Base-by-base conservation (phyloP, 306 rosid species). In the Sphenostylis stenocarpa region DNA sequence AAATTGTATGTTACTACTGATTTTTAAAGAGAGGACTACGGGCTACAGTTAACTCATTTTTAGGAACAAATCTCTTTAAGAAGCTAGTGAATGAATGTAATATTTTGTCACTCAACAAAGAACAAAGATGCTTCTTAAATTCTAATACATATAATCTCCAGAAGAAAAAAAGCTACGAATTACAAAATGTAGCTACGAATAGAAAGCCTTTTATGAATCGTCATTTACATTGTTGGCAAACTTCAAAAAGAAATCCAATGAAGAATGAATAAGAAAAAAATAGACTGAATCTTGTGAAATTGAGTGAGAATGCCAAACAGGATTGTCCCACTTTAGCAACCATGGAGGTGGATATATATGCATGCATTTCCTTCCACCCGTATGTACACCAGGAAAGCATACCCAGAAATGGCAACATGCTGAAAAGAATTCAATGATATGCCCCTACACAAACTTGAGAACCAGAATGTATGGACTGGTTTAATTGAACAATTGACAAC, bases 181-280 rank as follows among this genome's bases (percentile, higher is more conserved):
- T 23, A 63, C 7, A 45, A 53, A 63, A 33, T 24, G 8, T 77
- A 63, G 39, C 44, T 33, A n/a, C 33, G 28, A 68, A 78, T 6
- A 1, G 36, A 67, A 49, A 19, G 45, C 43, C 43, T 5, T 16
- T 68, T 3, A 16, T 21, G 58, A 76, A 44, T 15, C 3, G 19
- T 53, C 26, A 62, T 82, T 82, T 77, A 53, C 76, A 77, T 55
- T 65, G 29, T 70, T 82, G 49, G 38, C 33, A 31, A 71, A 69
- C 23, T 75, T 41, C 4, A 41, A 33, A 16, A 15, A 44, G 51
- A 78, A 51, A 62, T 34, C 23, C 20, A 2, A 11, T 16, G 38
- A 57, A 57, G n/a, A 28, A 49, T 14, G 21, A 28, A 49, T 14
- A 77, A 8, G 41, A 23, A 78, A 44, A 15, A 72, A 65, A 26